Evolutionary conservation across 169 alveolate genomes (phyloP).

Genomic region (Plasmodium adleri): DNA sequence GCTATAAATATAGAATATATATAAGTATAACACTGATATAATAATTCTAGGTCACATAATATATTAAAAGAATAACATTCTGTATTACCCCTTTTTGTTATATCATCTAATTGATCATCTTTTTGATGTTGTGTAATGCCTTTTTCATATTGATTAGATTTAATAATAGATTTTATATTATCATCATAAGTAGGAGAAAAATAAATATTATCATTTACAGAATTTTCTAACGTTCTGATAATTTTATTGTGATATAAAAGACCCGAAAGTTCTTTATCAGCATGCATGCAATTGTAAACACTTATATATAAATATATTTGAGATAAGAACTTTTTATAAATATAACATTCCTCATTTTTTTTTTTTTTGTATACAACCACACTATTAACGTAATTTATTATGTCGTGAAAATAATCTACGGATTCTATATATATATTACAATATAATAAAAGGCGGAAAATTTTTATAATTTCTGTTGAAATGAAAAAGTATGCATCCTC

Average conservation of each 20-base stretch:
- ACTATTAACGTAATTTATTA: constrained; percentile 8
- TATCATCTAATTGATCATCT: background rate
- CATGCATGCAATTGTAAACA: constrained; percentile 11
- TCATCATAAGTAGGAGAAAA: no score
- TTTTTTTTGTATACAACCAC: constrained; percentile 5
- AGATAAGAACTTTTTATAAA: constrained; percentile 38
- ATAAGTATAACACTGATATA: constrained; percentile 44
- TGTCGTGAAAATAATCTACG: constrained; percentile 70
- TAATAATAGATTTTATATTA: no score
- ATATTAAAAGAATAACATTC: constrained; percentile 7
- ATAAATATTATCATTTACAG: constrained; percentile 1
- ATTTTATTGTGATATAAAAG: constrained; percentile 43
- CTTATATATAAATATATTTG: constrained; percentile 58
- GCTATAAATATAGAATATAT: constrained; percentile 26
- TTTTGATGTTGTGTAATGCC: background rate
- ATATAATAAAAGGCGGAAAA: constrained; percentile 28
- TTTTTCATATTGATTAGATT: background rate
- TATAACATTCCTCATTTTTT: background rate
- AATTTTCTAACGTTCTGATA: constrained; percentile 34
- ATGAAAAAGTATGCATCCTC: constrained; percentile 7
- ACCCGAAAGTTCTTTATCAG: constrained; percentile 41
- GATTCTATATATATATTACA: constrained; percentile 63
- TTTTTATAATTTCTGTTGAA: constrained; percentile 20
- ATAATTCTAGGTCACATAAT: constrained; percentile 32
- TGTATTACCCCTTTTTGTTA: background rate